These are phyloP conservation scores for Lyophyllum shimeji DNA, from an alignment of 768 basidiomycete genomes.

Conservation along the genomic window DNA sequence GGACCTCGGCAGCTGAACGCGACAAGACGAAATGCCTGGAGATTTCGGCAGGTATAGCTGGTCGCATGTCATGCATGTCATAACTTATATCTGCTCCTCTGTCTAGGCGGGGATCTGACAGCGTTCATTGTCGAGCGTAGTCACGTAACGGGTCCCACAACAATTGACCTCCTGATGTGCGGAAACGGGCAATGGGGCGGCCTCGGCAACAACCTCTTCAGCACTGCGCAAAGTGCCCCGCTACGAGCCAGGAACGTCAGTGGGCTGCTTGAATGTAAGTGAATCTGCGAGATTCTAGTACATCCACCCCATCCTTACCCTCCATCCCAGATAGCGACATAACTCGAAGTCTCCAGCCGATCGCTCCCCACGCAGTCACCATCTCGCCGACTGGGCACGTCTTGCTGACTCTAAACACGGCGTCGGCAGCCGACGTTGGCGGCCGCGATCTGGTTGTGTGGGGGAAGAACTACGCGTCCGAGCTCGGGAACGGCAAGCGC, in stretches of 20 bases:
- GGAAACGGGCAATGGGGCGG: conserved; percentile 87
- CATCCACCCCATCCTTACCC: neutral
- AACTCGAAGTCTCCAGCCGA: conserved; percentile 56
- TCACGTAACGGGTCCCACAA: conserved; percentile 22
- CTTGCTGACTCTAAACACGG: conserved; percentile 69
- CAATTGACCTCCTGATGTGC: conserved; percentile 60
- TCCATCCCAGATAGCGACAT: conserved; percentile 61
- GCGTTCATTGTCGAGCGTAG: conserved; percentile 71
- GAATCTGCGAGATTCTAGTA: neutral
- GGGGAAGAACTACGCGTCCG: conserved; percentile 73
- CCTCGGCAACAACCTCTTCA: conserved; percentile 66
- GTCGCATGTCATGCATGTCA: neutral
- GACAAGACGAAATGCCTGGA: conserved; percentile 60
- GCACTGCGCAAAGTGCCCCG: conserved; percentile 69
- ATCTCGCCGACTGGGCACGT: conserved; percentile 79
- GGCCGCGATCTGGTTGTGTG: conserved; percentile 71
- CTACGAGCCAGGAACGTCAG: conserved; percentile 77
- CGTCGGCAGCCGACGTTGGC: conserved; percentile 43
- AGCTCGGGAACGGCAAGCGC: conserved; percentile 75
- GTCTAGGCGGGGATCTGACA: conserved; percentile 69
- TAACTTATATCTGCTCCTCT: neutral
- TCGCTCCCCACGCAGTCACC: conserved; percentile 60
- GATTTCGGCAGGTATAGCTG: conserved; percentile 57
- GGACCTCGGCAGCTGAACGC: conserved; percentile 50
- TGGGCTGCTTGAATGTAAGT: conserved; percentile 83